phyloP scores from a whole-genome alignment of 805 yeast species.

The Clavispora carvajalis region DNA sequence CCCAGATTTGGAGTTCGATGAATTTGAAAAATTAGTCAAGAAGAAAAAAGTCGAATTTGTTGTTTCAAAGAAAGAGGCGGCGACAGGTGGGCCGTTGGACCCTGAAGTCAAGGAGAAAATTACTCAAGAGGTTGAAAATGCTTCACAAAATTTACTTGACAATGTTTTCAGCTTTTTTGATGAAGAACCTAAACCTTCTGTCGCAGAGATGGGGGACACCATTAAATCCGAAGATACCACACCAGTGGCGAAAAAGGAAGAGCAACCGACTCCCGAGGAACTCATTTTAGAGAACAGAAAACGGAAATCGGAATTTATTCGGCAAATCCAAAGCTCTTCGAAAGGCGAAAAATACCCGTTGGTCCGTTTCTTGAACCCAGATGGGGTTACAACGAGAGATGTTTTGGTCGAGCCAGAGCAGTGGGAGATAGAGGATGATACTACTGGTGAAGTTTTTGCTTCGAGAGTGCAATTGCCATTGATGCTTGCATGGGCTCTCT shows the following conservation, averaged over 20 bases:
- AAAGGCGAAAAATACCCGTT: conserved; percentile 56
- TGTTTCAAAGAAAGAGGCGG: conserved; percentile 9
- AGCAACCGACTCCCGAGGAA: background rate
- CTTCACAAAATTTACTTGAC: conserved; percentile 7
- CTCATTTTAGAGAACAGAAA: conserved; percentile 23
- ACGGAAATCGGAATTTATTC: conserved; percentile 44
- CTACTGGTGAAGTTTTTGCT: conserved; percentile 51
- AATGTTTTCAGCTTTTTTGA: conserved; percentile 12
- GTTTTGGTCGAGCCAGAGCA: conserved; percentile 75
- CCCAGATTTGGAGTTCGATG: conserved; percentile 16
- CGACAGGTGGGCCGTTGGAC: background rate
- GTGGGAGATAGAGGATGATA: conserved; percentile 76
- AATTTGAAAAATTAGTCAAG: conserved; percentile 14
- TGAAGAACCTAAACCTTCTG: background rate
- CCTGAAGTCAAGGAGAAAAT: conserved; percentile 5
- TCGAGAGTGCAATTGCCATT: conserved; percentile 55
- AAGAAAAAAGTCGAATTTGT: conserved; percentile 3
- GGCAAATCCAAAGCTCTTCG: conserved; percentile 40
- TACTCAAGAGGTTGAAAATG: conserved; percentile 7
- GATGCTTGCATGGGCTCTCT: conserved; percentile 74
- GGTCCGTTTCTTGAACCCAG: conserved; percentile 69
- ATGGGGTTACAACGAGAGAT: conserved; percentile 63
- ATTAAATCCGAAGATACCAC: background rate
- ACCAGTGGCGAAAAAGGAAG: background rate
- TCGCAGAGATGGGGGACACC: background rate